Percentiles rank a stretch among this genome's conserved stretches.
These are phyloP conservation scores for Tillandsia leiboldiana DNA, from an alignment of 176 grass and related monocot species.

Conservation along the genomic window DNA sequence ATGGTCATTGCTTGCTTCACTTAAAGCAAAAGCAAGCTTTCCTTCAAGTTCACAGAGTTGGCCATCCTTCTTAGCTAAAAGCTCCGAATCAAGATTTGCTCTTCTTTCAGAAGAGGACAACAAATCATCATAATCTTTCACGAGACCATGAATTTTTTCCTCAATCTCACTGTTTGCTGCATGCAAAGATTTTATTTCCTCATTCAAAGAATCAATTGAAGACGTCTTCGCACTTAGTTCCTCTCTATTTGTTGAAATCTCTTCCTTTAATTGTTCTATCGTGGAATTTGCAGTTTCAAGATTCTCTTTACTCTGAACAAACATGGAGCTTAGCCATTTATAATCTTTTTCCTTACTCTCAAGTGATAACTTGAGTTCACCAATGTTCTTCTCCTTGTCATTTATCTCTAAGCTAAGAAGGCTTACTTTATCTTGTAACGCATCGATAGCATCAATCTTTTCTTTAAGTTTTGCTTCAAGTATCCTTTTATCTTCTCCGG, in stretches of 20 bases:
- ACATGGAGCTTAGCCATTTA: slow-evolving; percentile 33
- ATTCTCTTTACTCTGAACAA: slow-evolving; percentile 42
- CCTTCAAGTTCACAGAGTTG: slow-evolving; percentile 48
- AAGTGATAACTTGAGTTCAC: slow-evolving; percentile 56
- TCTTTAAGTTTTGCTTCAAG: slow-evolving; percentile 64
- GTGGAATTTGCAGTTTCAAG: slow-evolving; percentile 55
- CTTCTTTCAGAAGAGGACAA: slow-evolving; percentile 52
- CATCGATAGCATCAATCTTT: slow-evolving; percentile 38
- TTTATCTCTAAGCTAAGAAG: slow-evolving; percentile 43
- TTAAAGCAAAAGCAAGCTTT: slow-evolving; percentile 63
- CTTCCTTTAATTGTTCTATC: slow-evolving; percentile 56
- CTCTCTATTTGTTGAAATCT: slow-evolving; percentile 41
- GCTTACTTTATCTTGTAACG: slow-evolving; percentile 56
- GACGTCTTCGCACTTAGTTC: slow-evolving; percentile 51
- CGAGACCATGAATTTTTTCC: slow-evolving; percentile 43
- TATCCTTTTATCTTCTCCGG: slow-evolving; percentile 39
- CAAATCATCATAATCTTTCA: slow-evolving; percentile 47
- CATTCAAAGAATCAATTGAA: slow-evolving; percentile 60
- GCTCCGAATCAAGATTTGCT: slow-evolving; percentile 34
- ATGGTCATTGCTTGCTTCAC: slow-evolving; percentile 44
- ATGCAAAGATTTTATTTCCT: slow-evolving; percentile 42
- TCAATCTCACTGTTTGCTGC: slow-evolving; percentile 56
- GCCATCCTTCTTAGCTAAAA: slow-evolving; percentile 60
- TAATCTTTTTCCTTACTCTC: slow-evolving; percentile 59
- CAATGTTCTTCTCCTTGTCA: slow-evolving; percentile 53